Base-by-base conservation (phyloP, 257 asterid species). In the Scutellaria baicalensis region DNA sequence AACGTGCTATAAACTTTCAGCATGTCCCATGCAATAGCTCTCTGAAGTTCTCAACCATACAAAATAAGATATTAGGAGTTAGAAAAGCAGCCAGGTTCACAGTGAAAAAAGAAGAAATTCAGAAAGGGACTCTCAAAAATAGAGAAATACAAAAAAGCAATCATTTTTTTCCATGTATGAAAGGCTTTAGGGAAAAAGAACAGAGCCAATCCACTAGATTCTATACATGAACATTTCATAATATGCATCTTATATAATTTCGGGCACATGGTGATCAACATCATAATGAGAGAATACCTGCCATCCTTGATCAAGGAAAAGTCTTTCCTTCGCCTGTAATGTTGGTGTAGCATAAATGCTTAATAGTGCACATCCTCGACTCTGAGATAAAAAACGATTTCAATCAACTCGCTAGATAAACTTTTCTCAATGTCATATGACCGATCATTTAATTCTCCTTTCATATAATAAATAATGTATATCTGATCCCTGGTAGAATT, bases 21-120 rank as follows among this genome's bases (percentile, higher is more conserved):
- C 99, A 93, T 93, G 72, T 93, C 99, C 99, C 97, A 89, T 64
- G 96, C 97, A 75, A 89, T 92, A 60, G 99, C 97, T 80, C 89
- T 84, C 97, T 94, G 77, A 62, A 85, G 58, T 76, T 74, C 80
- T 70, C 83, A 65, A 54, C 66, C 62, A 40, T 42, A 73, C 61
- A 70, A 70, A 72, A 66, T 57, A 71, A 76, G 31, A 60, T 9
- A 68, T 72, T 59, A 75, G 67, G 42, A 78, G 58, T 23, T 70
- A 18, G 8, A 43, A 65, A 75, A 60, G 50, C 71, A 55, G 45
- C 12, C 43, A 43, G 4, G 33, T 27, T 27, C 18, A 18, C 44
- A 13, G 21, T 50, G 74, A 58, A 18, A 21, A 59, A 64, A 57
- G 50, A 62, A 66, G 59, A 45, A 51, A 39, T 57, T 23, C 52